Evolutionary conservation across 306 rosid genomes (phyloP).

Genomic region (Gastrolobium villosum): DNA sequence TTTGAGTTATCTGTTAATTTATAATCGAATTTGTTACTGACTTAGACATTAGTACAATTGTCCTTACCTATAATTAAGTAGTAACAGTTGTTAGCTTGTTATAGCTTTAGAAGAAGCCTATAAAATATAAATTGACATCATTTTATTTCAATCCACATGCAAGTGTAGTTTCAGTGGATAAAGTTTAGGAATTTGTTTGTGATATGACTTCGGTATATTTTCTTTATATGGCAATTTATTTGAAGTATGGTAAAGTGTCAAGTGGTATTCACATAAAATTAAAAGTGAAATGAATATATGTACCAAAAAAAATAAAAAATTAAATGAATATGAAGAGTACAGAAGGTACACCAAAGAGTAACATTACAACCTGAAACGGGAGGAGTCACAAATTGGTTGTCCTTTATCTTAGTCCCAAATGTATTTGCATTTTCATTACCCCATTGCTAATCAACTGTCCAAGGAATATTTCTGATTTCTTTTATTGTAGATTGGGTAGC

Average conservation of each 20-base stretch:
- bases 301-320: too few species aligned
- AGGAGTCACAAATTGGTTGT: not conserved
- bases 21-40: constrained; percentile 5
- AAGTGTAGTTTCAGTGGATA: not conserved
- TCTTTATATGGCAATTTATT: not conserved
- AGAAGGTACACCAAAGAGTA: constrained; percentile 22
- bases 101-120: constrained; percentile 17
- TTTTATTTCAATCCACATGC: not conserved
- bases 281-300: not conserved
- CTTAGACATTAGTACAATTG: constrained; percentile 6
- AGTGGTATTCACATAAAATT: constrained; percentile 2
- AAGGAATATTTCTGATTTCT: constrained; percentile 16
- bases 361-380: not conserved
- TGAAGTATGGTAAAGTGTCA: constrained; percentile 9
- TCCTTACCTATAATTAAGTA: constrained; percentile 12
- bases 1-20: constrained; percentile 26
- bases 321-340: constrained; percentile 16
- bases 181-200: not conserved
- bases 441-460: not conserved
- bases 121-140: constrained; percentile 9
- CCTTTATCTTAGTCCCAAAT: constrained; percentile 21
- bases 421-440: constrained; percentile 14
- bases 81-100: not conserved
- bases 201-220: not conserved
- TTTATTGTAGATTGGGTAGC: constrained; percentile 4